A percentile compares a stretch with the other conserved stretches of the same genome.
phyloP scores from a whole-genome alignment of 2,329 filamentous ascomycete genomes.

The Epichloe festucae region DNA sequence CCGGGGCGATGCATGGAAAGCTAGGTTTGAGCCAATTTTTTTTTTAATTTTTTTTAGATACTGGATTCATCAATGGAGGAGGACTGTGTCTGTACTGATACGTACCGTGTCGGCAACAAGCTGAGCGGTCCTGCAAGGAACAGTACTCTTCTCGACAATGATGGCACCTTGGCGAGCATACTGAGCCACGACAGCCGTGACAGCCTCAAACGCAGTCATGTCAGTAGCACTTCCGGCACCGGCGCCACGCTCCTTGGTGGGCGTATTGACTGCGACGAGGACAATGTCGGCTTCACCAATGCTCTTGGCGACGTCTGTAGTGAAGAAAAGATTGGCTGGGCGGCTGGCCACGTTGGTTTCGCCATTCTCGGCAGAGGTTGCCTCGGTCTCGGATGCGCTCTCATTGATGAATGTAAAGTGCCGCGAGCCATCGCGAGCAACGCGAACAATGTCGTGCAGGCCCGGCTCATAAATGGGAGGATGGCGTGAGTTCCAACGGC shows the following conservation, averaged over 20 bases:
- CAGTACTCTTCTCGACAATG: conserved; percentile 72
- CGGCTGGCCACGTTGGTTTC: conserved; percentile 29
- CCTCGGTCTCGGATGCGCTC: conserved; percentile 18
- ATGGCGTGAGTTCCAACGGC: conserved; percentile 58
- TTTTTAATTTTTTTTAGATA: neutral
- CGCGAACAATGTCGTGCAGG: conserved; percentile 52
- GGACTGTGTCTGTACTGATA: conserved; percentile 1
- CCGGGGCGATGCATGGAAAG: conserved; percentile 46
- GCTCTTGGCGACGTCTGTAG: conserved; percentile 47
- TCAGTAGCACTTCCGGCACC: conserved; percentile 62
- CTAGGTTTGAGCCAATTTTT: conserved; percentile 17
- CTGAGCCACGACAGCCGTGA: conserved; percentile 52
- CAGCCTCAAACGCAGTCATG: conserved; percentile 58
- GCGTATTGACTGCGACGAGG: conserved; percentile 67
- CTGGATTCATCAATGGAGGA: neutral
- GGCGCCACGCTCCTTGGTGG: conserved; percentile 57
- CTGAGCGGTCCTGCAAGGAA: conserved; percentile 62
- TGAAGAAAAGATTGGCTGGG: conserved; percentile 59
- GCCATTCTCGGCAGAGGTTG: conserved; percentile 18
- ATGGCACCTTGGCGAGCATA: conserved; percentile 55
- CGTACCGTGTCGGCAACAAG: conserved; percentile 54
- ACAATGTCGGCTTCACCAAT: conserved; percentile 60
- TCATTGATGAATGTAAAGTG: conserved; percentile 28
- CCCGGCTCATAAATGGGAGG: conserved; percentile 68
- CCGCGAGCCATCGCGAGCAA: conserved; percentile 46